These are phyloP conservation scores for Diaporthe sp. DNA, from an alignment of 2,329 filamentous ascomycete genomes.

Conservation along the genomic window DNA sequence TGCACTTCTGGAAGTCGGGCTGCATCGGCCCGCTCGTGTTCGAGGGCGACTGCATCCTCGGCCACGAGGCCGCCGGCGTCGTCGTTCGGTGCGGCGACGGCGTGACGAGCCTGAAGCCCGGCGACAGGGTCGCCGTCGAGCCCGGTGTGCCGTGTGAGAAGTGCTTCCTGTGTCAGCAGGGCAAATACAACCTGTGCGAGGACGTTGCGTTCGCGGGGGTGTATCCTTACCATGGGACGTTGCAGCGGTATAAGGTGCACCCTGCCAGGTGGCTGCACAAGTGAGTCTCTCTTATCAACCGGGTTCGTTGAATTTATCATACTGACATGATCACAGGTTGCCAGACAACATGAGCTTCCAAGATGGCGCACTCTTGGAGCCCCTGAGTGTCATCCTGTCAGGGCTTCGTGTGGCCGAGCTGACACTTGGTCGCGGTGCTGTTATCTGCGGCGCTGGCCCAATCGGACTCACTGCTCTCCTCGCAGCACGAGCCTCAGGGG, in stretches of 20 bases:
- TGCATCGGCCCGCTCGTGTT: constrained; percentile 73
- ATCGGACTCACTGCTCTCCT: constrained; percentile 72
- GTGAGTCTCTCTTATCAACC: constrained; percentile 43
- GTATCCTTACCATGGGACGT: constrained; percentile 70
- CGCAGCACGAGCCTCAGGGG: constrained; percentile 71
- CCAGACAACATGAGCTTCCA: constrained; percentile 68
- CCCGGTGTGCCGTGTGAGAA: constrained; percentile 73
- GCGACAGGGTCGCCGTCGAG: constrained; percentile 76
- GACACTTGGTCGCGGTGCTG: constrained; percentile 64
- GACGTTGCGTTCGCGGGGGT: constrained; percentile 72
- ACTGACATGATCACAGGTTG: constrained; percentile 49
- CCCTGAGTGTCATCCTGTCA: constrained; percentile 72
- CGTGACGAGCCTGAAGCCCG: constrained; percentile 63
- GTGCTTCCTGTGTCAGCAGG: constrained; percentile 70
- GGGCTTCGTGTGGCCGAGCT: constrained; percentile 67
- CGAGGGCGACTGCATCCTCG: constrained; percentile 73
- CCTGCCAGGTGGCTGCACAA: constrained; percentile 71
- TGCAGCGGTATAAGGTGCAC: constrained; percentile 73
- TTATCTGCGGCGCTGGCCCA: constrained; percentile 73
- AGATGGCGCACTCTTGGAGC: constrained; percentile 74
- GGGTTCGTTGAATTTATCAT: too few species aligned
- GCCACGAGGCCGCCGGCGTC: constrained; percentile 73
- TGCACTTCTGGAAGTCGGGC: constrained; percentile 77
- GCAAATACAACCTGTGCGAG: constrained; percentile 74
- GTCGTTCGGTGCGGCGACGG: constrained; percentile 69